Evolutionary conservation across 2,329 filamentous ascomycete genomes (phyloP).

Genomic region (Epichloe elymi): DNA sequence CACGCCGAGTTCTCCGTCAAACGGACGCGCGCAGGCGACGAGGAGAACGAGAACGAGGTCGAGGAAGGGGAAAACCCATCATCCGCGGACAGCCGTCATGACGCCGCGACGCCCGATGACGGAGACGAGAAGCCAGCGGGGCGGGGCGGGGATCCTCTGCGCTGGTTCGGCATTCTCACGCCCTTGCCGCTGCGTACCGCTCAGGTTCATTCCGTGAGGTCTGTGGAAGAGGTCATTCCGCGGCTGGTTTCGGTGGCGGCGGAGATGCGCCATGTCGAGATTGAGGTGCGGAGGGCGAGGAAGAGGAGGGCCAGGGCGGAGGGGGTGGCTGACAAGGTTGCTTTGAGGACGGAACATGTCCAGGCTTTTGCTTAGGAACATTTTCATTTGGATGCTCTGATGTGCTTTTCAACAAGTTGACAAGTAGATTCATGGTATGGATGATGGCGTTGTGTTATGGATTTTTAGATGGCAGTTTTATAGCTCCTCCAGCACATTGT

Average conservation of each 20-base stretch:
- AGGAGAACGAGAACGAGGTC: not conserved
- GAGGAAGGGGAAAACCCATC: not conserved
- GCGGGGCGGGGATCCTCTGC: conserved; percentile 30
- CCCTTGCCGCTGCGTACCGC: conserved; percentile 41
- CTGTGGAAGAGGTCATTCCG: conserved; percentile 45
- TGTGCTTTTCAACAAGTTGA: too few relatives aligned
- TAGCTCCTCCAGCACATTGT: not conserved
- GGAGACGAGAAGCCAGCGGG: not conserved
- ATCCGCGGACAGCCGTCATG: not conserved
- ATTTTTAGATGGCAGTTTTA: not conserved
- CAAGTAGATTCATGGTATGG: too few relatives aligned
- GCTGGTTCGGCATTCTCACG: conserved; percentile 43
- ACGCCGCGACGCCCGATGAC: not conserved
- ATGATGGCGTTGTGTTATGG: too few relatives aligned
- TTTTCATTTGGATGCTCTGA: too few relatives aligned
- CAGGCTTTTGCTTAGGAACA: not conserved
- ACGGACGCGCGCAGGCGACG: not conserved
- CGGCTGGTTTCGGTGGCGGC: conserved; percentile 41
- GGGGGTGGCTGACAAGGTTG: conserved; percentile 1
- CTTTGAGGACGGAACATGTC: not conserved
- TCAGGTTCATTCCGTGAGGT: conserved; percentile 42
- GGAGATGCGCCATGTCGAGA: conserved; percentile 53
- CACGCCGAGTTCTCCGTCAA: not conserved
- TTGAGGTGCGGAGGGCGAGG: conserved; percentile 49
- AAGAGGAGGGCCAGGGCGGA: conserved; percentile 40